A percentile compares a stretch with the other conserved stretches of the same genome.
Conservation (phyloP, 2,329 filamentous ascomycete species). For the Lecanicillium sp. region DNA sequence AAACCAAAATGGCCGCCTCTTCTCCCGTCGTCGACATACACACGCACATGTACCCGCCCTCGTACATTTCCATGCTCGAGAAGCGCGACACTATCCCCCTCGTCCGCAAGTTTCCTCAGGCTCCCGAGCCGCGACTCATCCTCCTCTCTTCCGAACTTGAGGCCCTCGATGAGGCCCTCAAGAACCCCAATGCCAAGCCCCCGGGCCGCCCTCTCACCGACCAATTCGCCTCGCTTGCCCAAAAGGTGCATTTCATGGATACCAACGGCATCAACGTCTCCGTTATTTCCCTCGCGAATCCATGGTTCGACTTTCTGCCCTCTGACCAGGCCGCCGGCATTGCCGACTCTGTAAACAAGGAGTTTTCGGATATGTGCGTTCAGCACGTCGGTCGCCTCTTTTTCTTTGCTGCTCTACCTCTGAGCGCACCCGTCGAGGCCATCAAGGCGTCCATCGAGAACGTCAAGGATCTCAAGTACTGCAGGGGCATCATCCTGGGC, state of each 20-base stretch:
- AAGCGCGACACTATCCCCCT: slow-evolving; percentile 60
- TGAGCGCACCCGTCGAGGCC: slow-evolving; percentile 58
- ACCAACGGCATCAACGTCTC: slow-evolving; percentile 74
- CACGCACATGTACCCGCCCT: slow-evolving; percentile 64
- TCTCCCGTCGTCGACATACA: slow-evolving; percentile 56
- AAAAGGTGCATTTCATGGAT: slow-evolving; percentile 86
- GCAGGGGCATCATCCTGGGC: slow-evolving; percentile 82
- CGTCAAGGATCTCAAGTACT: slow-evolving; percentile 55
- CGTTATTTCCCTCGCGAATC: slow-evolving; percentile 84
- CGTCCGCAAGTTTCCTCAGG: slow-evolving; percentile 57
- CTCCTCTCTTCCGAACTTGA: slow-evolving; percentile 50
- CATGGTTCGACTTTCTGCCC: slow-evolving; percentile 82
- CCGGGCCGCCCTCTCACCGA: slow-evolving; percentile 77
- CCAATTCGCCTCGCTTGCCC: slow-evolving; percentile 72
- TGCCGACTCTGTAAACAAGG: slow-evolving; percentile 66
- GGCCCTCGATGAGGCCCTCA: slow-evolving; percentile 42
- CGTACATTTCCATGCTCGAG: slow-evolving; percentile 55
- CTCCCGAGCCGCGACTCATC: slow-evolving; percentile 56
- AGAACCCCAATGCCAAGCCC: slow-evolving; percentile 49
- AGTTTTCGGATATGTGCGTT: slow-evolving; percentile 67
- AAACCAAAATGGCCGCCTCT: slow-evolving; percentile 28
- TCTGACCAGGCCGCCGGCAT: slow-evolving; percentile 54
- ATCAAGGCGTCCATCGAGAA: slow-evolving; percentile 61
- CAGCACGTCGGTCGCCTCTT: slow-evolving; percentile 63
- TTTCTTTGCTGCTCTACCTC: slow-evolving; percentile 76